These are phyloP conservation scores for Arthrobotrys megalospora DNA, from an alignment of 2,329 filamentous ascomycete species.

Conservation along the genomic window DNA sequence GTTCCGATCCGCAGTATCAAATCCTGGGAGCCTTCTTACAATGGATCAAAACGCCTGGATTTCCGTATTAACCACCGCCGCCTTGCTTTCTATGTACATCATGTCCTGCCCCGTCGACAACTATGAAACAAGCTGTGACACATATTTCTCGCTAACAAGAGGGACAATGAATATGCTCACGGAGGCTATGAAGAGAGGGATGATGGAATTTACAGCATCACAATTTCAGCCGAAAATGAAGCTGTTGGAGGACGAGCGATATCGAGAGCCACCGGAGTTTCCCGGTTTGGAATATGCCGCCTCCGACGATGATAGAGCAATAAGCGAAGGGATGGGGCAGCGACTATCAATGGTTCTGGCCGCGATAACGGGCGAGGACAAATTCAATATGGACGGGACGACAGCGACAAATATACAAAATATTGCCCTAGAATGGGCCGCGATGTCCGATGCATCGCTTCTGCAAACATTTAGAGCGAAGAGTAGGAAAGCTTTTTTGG, in stretches of 20 bases:
- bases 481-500: conserved; percentile 39
- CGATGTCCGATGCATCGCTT: conserved; percentile 20
- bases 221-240: not conserved
- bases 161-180: conserved; percentile 48
- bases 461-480: conserved; percentile 37
- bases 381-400: not conserved
- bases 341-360: conserved; percentile 15
- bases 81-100: conserved; percentile 46
- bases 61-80: conserved; percentile 30
- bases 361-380: not conserved
- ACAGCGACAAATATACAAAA: conserved; percentile 27
- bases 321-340: not conserved
- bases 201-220: conserved; percentile 6
- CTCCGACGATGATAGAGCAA: conserved; percentile 37
- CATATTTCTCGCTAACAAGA: conserved; percentile 43
- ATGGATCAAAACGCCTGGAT: conserved; percentile 30
- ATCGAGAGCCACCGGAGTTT: conserved; percentile 5
- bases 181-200: conserved; percentile 25
- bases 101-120: conserved; percentile 48
- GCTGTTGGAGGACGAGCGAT: not conserved
- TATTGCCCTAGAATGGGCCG: conserved; percentile 32
- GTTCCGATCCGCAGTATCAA: conserved; percentile 32
- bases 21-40: conserved; percentile 1
- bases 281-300: conserved; percentile 48
- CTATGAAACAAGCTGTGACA: conserved; percentile 41